These are phyloP conservation scores for Allium cepa DNA, from an alignment of 106 monocot species.

Conservation along the genomic window DNA sequence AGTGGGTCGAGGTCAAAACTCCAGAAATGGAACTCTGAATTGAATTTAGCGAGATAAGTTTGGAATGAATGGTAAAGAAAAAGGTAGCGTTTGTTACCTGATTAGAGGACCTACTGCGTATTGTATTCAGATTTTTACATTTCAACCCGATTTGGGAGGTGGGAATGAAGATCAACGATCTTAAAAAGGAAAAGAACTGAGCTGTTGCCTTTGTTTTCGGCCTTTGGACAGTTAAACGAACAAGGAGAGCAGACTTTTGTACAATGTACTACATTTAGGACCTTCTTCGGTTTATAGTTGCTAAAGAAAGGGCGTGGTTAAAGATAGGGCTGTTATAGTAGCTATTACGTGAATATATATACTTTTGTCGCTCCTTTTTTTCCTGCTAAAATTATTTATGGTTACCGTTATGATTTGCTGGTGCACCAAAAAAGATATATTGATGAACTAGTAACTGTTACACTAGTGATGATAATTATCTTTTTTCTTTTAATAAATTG, in stretches of 20 bases:
- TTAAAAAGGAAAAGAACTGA: neutral
- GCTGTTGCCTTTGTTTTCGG: neutral
- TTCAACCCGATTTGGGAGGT: neutral
- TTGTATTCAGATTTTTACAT: neutral
- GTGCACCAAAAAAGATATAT: too few relatives aligned
- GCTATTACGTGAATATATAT: too few relatives aligned
- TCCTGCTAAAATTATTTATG: too few relatives aligned
- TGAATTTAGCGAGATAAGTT: neutral
- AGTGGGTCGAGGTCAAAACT: neutral
- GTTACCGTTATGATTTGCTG: too few relatives aligned
- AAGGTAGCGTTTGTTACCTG: constrained; percentile 2
- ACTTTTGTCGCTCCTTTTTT: too few relatives aligned
- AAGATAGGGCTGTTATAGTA: too few relatives aligned
- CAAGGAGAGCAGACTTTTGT: neutral
- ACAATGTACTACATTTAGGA: neutral
- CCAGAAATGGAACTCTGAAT: neutral
- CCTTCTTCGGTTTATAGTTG: neutral
- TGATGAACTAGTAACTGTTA: too few relatives aligned
- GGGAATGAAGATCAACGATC: neutral
- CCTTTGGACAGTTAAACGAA: neutral
- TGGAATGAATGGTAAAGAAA: neutral
- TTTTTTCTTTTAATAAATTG: too few relatives aligned
- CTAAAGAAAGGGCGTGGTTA: too few relatives aligned
- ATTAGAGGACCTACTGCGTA: neutral
- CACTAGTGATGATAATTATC: too few relatives aligned